Conservation (phyloP, 2,329 filamentous ascomycete genomes). For the Stemphylium vesicarium region DNA sequence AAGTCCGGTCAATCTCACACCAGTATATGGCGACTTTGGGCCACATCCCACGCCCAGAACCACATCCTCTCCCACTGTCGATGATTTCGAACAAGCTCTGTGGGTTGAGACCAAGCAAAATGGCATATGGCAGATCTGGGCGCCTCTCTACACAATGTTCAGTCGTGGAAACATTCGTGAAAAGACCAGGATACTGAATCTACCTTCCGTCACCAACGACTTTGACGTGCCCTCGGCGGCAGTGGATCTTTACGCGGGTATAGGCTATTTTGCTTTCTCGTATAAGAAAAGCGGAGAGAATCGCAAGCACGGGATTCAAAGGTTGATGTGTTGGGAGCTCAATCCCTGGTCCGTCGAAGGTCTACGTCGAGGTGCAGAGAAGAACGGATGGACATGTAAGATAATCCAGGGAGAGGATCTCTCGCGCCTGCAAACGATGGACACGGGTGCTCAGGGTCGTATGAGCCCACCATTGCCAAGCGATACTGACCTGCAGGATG, state of each 20-base stretch:
- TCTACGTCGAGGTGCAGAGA: slow-evolving; percentile 47
- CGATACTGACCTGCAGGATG: not conserved
- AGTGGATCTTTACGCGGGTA: slow-evolving; percentile 88
- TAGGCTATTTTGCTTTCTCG: slow-evolving; percentile 91
- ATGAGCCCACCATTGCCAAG: not conserved
- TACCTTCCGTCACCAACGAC: slow-evolving; percentile 42
- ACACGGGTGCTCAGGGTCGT: not conserved
- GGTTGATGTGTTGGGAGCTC: slow-evolving; percentile 86
- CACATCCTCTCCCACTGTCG: slow-evolving; percentile 29
- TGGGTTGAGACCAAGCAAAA: slow-evolving; percentile 81
- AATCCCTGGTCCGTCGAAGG: slow-evolving; percentile 65
- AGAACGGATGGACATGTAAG: slow-evolving; percentile 48
- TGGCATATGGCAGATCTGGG: slow-evolving; percentile 83
- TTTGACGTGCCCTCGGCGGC: slow-evolving; percentile 35
- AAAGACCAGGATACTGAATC: slow-evolving; percentile 74
- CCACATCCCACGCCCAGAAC: slow-evolving; percentile 41
- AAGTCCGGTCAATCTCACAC: slow-evolving; percentile 71
- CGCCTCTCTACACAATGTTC: slow-evolving; percentile 92
- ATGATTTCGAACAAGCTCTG: slow-evolving; percentile 71
- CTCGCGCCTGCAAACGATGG: not conserved
- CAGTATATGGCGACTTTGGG: slow-evolving; percentile 78
- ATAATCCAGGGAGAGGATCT: slow-evolving; percentile 9
- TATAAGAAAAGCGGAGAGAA: slow-evolving; percentile 70
- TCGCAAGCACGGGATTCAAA: slow-evolving; percentile 64
- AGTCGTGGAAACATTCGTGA: slow-evolving; percentile 88